Conservation (phyloP, 805 yeast species). For the Blastobotrys chiropterorum region DNA sequence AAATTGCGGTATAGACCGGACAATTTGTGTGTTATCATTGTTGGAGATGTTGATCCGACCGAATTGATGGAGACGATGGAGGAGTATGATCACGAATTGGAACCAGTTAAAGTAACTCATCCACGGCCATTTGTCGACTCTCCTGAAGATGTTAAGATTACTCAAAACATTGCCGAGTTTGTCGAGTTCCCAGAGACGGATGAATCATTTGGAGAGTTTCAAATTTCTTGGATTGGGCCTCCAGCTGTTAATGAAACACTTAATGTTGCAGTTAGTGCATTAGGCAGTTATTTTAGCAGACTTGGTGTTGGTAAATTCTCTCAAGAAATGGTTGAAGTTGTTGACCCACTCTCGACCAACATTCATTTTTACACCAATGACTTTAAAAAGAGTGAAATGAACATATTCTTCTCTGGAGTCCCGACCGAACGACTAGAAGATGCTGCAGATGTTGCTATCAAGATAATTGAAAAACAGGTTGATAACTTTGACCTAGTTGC, state of each 20-base stretch:
- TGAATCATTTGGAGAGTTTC: constrained; percentile 72
- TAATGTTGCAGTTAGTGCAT: constrained; percentile 63
- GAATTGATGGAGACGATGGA: constrained; percentile 60
- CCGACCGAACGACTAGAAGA: constrained; percentile 57
- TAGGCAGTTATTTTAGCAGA: constrained; percentile 70
- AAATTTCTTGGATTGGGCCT: constrained; percentile 81
- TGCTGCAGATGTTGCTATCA: constrained; percentile 47
- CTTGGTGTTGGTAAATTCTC: constrained; percentile 72
- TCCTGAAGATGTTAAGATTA: constrained; percentile 37
- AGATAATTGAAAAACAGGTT: constrained; percentile 48
- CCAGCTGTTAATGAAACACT: constrained; percentile 42
- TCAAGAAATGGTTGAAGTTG: constrained; percentile 68
- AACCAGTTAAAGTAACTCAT: constrained; percentile 21
- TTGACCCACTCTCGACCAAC: constrained; percentile 72
- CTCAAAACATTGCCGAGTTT: constrained; percentile 37
- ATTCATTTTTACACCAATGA: constrained; percentile 69
- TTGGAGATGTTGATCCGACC: constrained; percentile 76
- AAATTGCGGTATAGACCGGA: constrained; percentile 67
- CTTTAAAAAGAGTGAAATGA: constrained; percentile 54
- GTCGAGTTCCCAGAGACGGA: constrained; percentile 86
- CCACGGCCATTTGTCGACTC: constrained; percentile 60
- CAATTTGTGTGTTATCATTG: constrained; percentile 72
- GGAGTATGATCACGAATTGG: constrained; percentile 53
- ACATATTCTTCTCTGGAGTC: constrained; percentile 57
- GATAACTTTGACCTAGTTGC: constrained; percentile 54